Percentiles rank a stretch among this genome's conserved stretches.
Conservation (phyloP, 176 grass and related monocot species). For the Paspalum vaginatum region DNA sequence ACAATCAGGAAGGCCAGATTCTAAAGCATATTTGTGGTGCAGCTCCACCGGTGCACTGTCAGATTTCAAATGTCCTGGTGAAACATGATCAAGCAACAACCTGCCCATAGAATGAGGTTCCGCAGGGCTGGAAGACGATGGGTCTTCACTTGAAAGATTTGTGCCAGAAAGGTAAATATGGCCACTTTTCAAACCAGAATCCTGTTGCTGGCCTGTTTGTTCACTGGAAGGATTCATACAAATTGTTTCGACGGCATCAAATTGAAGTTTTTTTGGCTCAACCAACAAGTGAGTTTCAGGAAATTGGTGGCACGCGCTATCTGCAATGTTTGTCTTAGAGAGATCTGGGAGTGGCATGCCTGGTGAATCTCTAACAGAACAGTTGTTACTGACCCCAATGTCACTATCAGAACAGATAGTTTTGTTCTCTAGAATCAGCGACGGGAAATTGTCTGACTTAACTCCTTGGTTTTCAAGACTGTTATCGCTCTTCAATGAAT, state of each 20-base stretch:
- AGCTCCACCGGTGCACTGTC: constrained; percentile 22
- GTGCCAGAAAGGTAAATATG: constrained; percentile 26
- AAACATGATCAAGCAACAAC: constrained; percentile 35
- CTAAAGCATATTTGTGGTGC: constrained; percentile 21
- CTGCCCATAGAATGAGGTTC: constrained; percentile 13
- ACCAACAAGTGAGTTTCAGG: constrained; percentile 44
- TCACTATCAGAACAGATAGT: constrained; percentile 19
- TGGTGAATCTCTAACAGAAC: constrained; percentile 31
- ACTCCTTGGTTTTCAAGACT: constrained; percentile 36
- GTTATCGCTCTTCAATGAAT: constrained; percentile 28
- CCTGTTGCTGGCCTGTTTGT: constrained; percentile 27
- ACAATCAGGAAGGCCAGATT: constrained; percentile 19
- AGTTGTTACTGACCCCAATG: neutral
- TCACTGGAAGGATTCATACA: constrained; percentile 24
- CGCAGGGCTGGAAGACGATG: constrained; percentile 34
- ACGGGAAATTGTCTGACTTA: constrained; percentile 27
- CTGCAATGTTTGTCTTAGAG: constrained; percentile 21
- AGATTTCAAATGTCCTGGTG: constrained; percentile 23
- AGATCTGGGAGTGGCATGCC: neutral
- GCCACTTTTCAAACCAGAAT: constrained; percentile 25
- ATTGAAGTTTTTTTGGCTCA: constrained; percentile 57
- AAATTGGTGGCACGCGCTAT: constrained; percentile 20
- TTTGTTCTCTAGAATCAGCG: constrained; percentile 19
- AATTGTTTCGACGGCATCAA: constrained; percentile 46
- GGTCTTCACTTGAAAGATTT: constrained; percentile 37